Evolutionary conservation across 495 filamentous ascomycete genomes (phyloP), one percentile per base, ranked within the genome.

Genomic region (Cryomyces minteri): DNA sequence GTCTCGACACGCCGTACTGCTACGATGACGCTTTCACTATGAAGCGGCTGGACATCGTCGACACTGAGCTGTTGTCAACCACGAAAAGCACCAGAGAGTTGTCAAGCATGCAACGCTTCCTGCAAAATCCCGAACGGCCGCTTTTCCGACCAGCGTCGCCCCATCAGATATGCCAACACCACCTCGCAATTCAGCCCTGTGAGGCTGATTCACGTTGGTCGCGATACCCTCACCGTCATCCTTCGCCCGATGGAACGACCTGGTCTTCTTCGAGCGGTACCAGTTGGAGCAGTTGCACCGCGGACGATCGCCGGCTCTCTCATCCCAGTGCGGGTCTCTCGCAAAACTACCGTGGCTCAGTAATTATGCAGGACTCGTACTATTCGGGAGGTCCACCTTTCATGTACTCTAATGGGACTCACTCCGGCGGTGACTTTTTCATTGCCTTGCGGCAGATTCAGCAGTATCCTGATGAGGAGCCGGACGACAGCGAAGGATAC

Each of bases 371-470:
- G n/a, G 43, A 12, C 18, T 25, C 18, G 18, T 25, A 25, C 18
- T 25, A 25, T 25, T 25, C 18, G 18, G 25, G 5, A 29, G 29
- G 36, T 29, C n/a, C 33, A 4, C 32, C 8, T 37, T 37, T 9
- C 34, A 37, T 11, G 18, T 5, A 36, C 33, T 28, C 31, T 33
- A 25, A 28, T 29, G 32, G 28, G n/a, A 11, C 43, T n/a, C 25
- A 37, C 29, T 18, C 18, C 11, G 32, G 37, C 30, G 43, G 43
- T 6, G 30, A 36, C 29, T 45, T 5, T 38, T 50, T 28, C 40
- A 53, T 56, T 38, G 47, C 43, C 32, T 48, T 53, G 25, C 39
- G 50, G 6, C 54, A 59, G n/a, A 37, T 59, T 12, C 54, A 59
- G 33, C 50, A 51, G 36, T 43, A 48, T 7, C 54, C 49, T 10